These are phyloP conservation scores for Dicorynia guianensis DNA, from an alignment of 306 rosid species.

Conservation along the genomic window DNA sequence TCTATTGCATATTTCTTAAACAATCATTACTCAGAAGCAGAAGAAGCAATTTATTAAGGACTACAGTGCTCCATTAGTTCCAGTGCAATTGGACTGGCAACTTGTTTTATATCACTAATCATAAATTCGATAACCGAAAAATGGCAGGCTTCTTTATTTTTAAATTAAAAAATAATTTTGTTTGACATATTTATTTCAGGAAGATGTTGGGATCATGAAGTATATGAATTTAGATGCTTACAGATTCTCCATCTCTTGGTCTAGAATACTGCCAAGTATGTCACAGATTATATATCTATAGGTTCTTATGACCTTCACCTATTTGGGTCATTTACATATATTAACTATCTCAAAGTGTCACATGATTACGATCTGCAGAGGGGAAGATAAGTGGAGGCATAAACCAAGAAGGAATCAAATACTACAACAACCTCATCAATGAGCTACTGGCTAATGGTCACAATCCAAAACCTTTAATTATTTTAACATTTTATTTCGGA, in stretches of 20 bases:
- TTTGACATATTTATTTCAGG: conserved; percentile 36
- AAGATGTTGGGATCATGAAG: conserved; percentile 68
- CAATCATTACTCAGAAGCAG: too few species aligned
- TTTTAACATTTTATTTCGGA: too few species aligned
- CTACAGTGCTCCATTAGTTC: too few species aligned
- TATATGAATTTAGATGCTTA: conserved; percentile 63
- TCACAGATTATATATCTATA: neutral
- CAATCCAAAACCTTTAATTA: neutral
- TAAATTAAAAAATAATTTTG: too few species aligned
- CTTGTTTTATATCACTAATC: too few species aligned
- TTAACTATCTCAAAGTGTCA: neutral
- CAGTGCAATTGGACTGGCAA: too few species aligned
- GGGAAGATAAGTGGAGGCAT: conserved; percentile 64
- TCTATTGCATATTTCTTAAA: too few species aligned
- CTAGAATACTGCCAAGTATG: conserved; percentile 73
- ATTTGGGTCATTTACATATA: neutral
- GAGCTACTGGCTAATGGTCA: conserved; percentile 59
- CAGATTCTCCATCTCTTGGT: conserved; percentile 76
- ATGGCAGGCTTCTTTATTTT: too few species aligned
- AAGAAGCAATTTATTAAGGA: too few species aligned
- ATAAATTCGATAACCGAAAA: too few species aligned
- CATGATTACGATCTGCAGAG: conserved; percentile 34
- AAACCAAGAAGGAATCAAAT: conserved; percentile 57
- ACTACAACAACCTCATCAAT: conserved; percentile 64
- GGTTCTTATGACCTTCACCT: neutral